Percentiles rank a stretch among this genome's conserved stretches.
Conservation (phyloP, 2,329 filamentous ascomycete species). For the Phoma sp. region DNA sequence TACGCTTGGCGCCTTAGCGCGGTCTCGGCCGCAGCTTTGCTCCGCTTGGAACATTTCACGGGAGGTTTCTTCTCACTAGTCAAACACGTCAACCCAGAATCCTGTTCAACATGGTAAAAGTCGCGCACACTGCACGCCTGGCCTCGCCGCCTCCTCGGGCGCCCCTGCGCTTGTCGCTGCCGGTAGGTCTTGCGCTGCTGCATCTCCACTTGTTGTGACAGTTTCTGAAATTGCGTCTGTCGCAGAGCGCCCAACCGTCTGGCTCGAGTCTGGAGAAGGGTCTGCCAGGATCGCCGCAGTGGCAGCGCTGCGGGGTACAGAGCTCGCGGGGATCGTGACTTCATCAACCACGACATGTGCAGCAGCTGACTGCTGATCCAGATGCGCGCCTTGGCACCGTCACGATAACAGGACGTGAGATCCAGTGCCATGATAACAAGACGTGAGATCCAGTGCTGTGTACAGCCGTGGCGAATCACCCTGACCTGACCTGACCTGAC, state of each 20-base stretch:
- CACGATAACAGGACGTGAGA: background rate
- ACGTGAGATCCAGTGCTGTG: too few species aligned
- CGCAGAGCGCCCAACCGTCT: constrained; percentile 1
- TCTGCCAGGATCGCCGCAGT: constrained; percentile 3
- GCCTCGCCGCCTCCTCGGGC: constrained; percentile 10
- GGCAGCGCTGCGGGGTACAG: constrained; percentile 14
- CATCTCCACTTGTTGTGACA: constrained; percentile 6
- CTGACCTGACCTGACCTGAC: background rate
- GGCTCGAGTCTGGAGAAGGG: background rate
- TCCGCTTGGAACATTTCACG: constrained; percentile 33
- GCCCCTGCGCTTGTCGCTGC: background rate
- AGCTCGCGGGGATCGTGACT: background rate
- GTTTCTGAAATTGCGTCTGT: constrained; percentile 4
- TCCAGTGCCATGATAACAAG: too few species aligned
- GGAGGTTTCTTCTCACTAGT: constrained; percentile 24
- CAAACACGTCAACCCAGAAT: constrained; percentile 2
- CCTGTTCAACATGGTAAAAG: background rate
- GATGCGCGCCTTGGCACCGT: constrained; percentile 6
- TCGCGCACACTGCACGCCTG: background rate
- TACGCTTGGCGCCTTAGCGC: constrained; percentile 25
- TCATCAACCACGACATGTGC: background rate
- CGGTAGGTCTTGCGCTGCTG: background rate
- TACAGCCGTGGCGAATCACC: background rate
- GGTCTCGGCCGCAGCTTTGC: constrained; percentile 15
- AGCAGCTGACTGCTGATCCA: background rate